Conservation (phyloP, 2,329 filamentous ascomycete species). For the Alternaria gansuensis region DNA sequence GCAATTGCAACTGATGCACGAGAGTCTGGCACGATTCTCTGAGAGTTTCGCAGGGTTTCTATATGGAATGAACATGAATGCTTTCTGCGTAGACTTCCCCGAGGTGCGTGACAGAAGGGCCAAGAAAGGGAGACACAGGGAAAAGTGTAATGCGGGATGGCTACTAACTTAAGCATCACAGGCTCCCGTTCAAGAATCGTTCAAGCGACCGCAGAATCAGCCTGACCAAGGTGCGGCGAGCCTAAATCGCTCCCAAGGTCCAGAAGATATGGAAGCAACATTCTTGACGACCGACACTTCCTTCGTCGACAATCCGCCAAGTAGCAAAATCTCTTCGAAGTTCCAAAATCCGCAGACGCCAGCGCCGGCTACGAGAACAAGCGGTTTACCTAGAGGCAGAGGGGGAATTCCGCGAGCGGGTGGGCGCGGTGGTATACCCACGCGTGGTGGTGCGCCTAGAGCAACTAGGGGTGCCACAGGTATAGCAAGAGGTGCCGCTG, state of each 20-base stretch:
- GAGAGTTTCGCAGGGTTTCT: conserved; percentile 96
- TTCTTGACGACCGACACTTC: conserved; percentile 94
- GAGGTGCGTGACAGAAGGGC: conserved; percentile 68
- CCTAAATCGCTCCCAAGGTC: conserved; percentile 36
- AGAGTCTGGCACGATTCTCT: conserved; percentile 89
- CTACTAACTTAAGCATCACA: conserved; percentile 47
- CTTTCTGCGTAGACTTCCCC: conserved; percentile 96
- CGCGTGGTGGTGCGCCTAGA: conserved; percentile 44
- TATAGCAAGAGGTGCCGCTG: conserved; percentile 48
- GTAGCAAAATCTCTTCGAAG: conserved; percentile 59
- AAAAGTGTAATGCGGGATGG: neutral
- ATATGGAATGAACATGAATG: conserved; percentile 98
- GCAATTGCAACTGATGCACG: conserved; percentile 96
- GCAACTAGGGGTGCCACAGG: conserved; percentile 50
- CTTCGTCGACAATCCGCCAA: conserved; percentile 84
- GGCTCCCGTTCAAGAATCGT: conserved; percentile 86
- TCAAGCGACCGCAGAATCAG: conserved; percentile 59
- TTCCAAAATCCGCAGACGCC: conserved; percentile 52
- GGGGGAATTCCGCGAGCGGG: conserved; percentile 50
- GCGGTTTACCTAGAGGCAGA: conserved; percentile 38
- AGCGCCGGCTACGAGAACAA: conserved; percentile 33
- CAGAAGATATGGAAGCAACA: conserved; percentile 73
- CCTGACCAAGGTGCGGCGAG: conserved; percentile 34
- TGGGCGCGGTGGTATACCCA: conserved; percentile 47
- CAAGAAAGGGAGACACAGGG: too few relatives aligned